Evolutionary conservation across 345 rosid genomes (phyloP), one percentile per base, ranked within the genome.

Genomic region (Moringa oleifera): DNA sequence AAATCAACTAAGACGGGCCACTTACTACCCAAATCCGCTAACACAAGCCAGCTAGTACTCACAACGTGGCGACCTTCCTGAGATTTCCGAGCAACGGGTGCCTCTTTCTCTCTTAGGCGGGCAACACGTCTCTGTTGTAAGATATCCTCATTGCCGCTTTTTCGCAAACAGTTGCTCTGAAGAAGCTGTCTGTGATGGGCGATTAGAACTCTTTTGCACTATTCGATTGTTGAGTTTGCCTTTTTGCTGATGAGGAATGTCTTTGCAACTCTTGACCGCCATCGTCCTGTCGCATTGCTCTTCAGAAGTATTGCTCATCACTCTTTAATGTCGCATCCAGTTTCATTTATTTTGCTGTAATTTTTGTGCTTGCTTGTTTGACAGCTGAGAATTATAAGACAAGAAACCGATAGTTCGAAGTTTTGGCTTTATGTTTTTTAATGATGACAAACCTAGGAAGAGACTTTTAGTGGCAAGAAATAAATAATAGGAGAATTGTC

Each of bases 211-310:
- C 0, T 51, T 63, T 41, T 62, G 50, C 20, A 54, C 46, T 20
- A 19, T 53, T 64, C 55, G 22, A 59, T 50, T 62, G 18, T 67
- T 62, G 69, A 56, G 24, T 64, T 62, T 52, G 13, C 53, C 25
- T 18, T 56, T 58, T 70, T 61, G 72, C 72, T 75, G 73, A 85
- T 91, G 96, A 89, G 84, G 89, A 81, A 77, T 82, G 87, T 65
- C 57, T 61, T 77, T 63, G 69, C 68, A 47, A 63, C 58, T 65
- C 83, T 87, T 81, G 64, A 75, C 67, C 81, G 79, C 62, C 85
- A 69, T 57, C 83, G 89, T 58, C 87, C 68, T 55, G n/a, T 62
- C 55, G 64, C 78, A 10, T 55, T 71, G 37, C 59, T 83, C 66
- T 74, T 74, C 36, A 64, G 62, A 64, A 47, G 89, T 82, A 67